Percentiles rank a stretch among this genome's conserved stretches.
These are phyloP conservation scores for Hsuehochloa calcarea DNA, from an alignment of 176 grass and related monocot species.

Conservation along the genomic window DNA sequence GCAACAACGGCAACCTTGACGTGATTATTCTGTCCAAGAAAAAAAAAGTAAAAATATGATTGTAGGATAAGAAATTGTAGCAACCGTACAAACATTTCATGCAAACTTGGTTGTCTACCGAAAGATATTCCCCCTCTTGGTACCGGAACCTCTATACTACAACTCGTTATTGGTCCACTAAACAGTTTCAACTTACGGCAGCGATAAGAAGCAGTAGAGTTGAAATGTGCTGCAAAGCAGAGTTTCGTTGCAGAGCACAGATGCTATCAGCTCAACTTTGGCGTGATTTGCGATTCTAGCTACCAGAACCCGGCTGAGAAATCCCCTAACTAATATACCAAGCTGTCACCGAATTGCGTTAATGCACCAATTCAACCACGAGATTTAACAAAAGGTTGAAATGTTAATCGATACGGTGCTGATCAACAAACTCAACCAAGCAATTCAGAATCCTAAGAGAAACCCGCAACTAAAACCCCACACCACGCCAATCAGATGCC, in stretches of 20 bases:
- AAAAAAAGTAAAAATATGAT: constrained; percentile 23
- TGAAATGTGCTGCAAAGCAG: not conserved
- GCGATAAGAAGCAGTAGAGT: not conserved
- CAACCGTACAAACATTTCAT: too few relatives aligned
- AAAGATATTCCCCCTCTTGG: not conserved
- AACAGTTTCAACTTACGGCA: not conserved
- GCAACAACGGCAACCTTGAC: constrained; percentile 80
- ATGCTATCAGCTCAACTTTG: not conserved
- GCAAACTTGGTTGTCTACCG: not conserved
- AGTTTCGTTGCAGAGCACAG: too few relatives aligned
- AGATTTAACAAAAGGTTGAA: not conserved
- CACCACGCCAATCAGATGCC: not conserved
- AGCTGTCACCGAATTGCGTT: not conserved
- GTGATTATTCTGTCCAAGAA: constrained; percentile 47
- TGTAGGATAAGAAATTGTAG: not conserved
- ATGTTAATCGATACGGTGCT: not conserved
- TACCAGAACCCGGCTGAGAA: not conserved
- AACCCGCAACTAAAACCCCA: not conserved
- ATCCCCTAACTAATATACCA: not conserved
- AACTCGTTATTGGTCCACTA: not conserved
- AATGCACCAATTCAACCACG: not conserved
- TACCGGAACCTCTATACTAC: not conserved
- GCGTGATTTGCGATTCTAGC: not conserved
- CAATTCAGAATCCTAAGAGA: not conserved
- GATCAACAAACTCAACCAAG: not conserved